Percentiles rank a stretch among this genome's conserved stretches.
These are phyloP conservation scores for Knoxia roxburghii DNA, from an alignment of 257 asterid genomes.

Conservation along the genomic window DNA sequence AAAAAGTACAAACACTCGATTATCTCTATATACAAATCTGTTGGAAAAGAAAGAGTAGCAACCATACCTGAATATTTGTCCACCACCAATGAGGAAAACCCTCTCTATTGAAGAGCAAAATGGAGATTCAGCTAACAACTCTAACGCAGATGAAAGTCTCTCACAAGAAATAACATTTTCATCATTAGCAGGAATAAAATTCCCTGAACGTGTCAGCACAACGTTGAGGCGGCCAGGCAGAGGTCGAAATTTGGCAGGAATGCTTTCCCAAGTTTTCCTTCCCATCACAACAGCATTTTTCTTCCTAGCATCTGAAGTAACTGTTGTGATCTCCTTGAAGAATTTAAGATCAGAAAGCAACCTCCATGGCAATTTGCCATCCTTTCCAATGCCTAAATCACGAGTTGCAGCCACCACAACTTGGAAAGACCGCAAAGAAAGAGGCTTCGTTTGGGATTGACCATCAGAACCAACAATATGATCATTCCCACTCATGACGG, in stretches of 20 bases:
- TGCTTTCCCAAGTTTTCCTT: slow-evolving; percentile 85
- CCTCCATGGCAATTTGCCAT: slow-evolving; percentile 73
- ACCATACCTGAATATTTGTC: slow-evolving; percentile 57
- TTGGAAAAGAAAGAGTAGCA: background rate
- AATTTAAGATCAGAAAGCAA: slow-evolving; percentile 73
- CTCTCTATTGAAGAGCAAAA: slow-evolving; percentile 41
- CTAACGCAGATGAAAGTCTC: slow-evolving; percentile 47
- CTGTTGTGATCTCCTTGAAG: slow-evolving; percentile 59
- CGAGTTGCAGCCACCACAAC: slow-evolving; percentile 83
- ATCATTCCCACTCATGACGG: slow-evolving; percentile 35
- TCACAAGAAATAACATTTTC: slow-evolving; percentile 47
- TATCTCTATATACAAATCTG: background rate
- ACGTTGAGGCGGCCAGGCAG: slow-evolving; percentile 75
- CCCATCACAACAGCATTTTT: slow-evolving; percentile 83
- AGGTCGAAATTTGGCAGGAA: slow-evolving; percentile 58
- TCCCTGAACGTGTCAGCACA: slow-evolving; percentile 54
- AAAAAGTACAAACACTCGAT: slow-evolving; percentile 10
- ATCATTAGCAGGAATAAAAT: slow-evolving; percentile 17
- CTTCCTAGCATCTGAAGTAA: slow-evolving; percentile 49
- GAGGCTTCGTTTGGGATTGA: slow-evolving; percentile 14
- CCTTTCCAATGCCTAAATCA: slow-evolving; percentile 77
- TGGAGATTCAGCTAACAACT: slow-evolving; percentile 52
- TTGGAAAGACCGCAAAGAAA: slow-evolving; percentile 45
- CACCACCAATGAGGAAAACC: slow-evolving; percentile 74
- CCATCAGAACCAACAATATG: slow-evolving; percentile 21